Percentiles rank a stretch among this genome's conserved stretches.
Conservation (phyloP, 2,329 filamentous ascomycete species). For the Periglandula ipomoeae region DNA sequence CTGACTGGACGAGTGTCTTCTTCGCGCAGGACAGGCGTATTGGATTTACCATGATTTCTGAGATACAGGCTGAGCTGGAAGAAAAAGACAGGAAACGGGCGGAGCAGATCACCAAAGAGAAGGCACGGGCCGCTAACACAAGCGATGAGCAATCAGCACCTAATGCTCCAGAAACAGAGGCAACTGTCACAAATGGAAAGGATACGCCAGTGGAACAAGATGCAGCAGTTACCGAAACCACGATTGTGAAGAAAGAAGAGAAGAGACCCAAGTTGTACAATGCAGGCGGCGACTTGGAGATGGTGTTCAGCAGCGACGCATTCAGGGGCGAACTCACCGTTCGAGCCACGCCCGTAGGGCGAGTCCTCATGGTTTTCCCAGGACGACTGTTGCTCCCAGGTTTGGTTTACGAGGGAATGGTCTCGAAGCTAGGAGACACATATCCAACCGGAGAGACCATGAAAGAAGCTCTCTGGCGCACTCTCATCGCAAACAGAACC, state of each 20-base stretch:
- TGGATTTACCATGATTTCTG: neutral
- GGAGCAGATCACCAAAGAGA: neutral
- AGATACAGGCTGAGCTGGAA: neutral
- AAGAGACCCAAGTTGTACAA: slow-evolving; percentile 4
- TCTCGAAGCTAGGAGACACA: slow-evolving; percentile 1
- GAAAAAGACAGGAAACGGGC: neutral
- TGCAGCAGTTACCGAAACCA: neutral
- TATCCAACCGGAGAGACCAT: slow-evolving; percentile 7
- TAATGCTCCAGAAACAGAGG: neutral
- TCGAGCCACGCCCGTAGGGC: neutral
- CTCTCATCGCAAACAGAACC: slow-evolving; percentile 7
- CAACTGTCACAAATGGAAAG: neutral
- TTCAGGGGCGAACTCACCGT: neutral
- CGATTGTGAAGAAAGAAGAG: neutral
- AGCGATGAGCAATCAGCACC: too few species aligned
- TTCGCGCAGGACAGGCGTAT: slow-evolving; percentile 5
- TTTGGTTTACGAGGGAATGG: slow-evolving; percentile 3
- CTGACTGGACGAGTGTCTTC: slow-evolving; percentile 7
- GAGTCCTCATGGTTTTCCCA: slow-evolving; percentile 2
- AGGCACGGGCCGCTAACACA: neutral
- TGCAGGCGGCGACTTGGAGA: neutral
- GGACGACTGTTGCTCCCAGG: slow-evolving; percentile 5
- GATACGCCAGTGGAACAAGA: neutral
- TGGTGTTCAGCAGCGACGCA: neutral
- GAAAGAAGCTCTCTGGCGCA: slow-evolving; percentile 8